Evolutionary conservation across 2,329 filamentous ascomycete species (phyloP).

Genomic region (Botryotinia convoluta): DNA sequence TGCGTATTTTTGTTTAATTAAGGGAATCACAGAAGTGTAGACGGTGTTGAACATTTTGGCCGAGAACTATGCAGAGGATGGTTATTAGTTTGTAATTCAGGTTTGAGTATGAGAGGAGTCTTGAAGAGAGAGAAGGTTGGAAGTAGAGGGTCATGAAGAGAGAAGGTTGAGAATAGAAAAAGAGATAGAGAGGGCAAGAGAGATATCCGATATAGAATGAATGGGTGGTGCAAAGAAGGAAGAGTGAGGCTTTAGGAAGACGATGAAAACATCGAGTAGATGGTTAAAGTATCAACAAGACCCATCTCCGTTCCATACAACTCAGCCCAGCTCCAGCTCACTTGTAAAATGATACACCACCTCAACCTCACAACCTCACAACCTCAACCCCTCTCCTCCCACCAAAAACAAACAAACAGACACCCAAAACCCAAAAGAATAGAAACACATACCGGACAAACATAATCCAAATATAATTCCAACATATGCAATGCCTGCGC

Average conservation of each 20-base stretch:
- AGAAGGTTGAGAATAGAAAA: too few species aligned
- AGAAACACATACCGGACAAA: slow-evolving; percentile 57
- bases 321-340: neutral
- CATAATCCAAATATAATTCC: slow-evolving; percentile 80
- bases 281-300: neutral
- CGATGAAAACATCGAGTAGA: neutral
- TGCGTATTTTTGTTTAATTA: slow-evolving; percentile 59
- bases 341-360: neutral
- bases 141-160: neutral
- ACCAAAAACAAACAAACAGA: neutral
- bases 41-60: slow-evolving; percentile 73
- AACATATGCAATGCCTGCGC: slow-evolving; percentile 55
- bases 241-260: neutral
- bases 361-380: too few species aligned
- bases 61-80: slow-evolving; percentile 45
- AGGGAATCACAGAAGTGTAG: slow-evolving; percentile 61
- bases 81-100: neutral
- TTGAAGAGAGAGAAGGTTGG: neutral
- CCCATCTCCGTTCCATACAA: neutral
- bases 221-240: neutral
- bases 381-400: neutral
- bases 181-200: neutral
- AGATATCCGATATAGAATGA: neutral
- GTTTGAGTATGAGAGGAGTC: neutral
- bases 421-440: too few species aligned